phyloP scores from a whole-genome alignment of 176 grass and related monocot genomes.

The Chloris gayana region DNA sequence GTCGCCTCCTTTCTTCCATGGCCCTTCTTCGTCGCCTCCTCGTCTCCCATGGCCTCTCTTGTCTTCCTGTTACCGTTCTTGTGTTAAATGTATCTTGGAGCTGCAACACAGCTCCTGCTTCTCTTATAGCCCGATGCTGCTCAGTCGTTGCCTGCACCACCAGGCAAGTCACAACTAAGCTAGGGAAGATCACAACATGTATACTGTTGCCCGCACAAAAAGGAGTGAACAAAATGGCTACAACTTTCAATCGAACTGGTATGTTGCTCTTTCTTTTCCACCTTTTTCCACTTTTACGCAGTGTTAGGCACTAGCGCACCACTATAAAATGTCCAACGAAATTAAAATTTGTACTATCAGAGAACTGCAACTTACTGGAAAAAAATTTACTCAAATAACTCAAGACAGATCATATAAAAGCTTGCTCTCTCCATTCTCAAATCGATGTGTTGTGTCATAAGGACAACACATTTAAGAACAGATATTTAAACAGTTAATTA shows the following conservation, averaged over 20 bases:
- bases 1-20: slow-evolving; percentile 20
- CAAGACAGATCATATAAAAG: not conserved
- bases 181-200: slow-evolving; percentile 13
- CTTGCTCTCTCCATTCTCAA: too few relatives aligned
- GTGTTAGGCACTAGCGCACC: slow-evolving; percentile 16
- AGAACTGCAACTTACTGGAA: not conserved
- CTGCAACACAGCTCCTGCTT: not conserved
- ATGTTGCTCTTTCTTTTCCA: not conserved
- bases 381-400: too few relatives aligned
- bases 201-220: not conserved
- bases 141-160: slow-evolving; percentile 4
- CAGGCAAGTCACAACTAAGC: slow-evolving; percentile 7
- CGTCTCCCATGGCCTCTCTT: not conserved
- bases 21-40: not conserved
- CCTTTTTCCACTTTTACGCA: not conserved
- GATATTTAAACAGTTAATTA: too few relatives aligned
- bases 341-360: not conserved
- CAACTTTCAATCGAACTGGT: not conserved
- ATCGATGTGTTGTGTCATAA: too few relatives aligned
- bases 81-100: not conserved
- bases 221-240: slow-evolving; percentile 30
- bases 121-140: not conserved
- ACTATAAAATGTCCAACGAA: not conserved
- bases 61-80: not conserved
- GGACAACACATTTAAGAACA: too few relatives aligned